Base-by-base conservation (phyloP, 2,329 filamentous ascomycete genomes). In the Fusarium domesticum region DNA sequence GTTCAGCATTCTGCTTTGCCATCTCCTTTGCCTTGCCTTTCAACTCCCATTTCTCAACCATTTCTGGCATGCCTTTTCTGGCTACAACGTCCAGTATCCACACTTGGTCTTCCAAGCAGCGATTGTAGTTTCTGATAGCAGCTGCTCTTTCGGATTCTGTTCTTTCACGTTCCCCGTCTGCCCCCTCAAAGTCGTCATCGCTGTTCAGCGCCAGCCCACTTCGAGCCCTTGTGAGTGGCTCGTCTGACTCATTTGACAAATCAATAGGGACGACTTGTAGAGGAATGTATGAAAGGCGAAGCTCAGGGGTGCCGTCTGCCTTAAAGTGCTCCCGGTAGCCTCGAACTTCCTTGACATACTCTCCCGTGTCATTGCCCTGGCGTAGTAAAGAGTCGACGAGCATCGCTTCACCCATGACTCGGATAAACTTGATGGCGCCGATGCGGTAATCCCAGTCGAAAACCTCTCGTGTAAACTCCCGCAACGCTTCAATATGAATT, bases 391-490 rank as follows among this genome's bases (percentile, higher is more conserved):
- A 82, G 48, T 78, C 80, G 12, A 82, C 74, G 3, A 97, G 71
- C 2, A 97, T 69, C 6, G 85, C 83, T 10, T 89, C 87, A 0
- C 89, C 86, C 10, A 97, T 70, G 19, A 87, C 85, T 12, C 85
- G 80, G 19, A 96, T 83, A 48, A 96, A 87, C 60, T 96, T 95
- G 59, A 86, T 80, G 14, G 91, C 90, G 1, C 91, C 92, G 39
- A 77, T 77, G 19, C 83, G 78, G 56, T 83, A 85, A 5, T 78
- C 81, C 93, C 93, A 98, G 47, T 91, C 89, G 54, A 98, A 95
- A 0, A 84, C 85, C 51, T 95, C 84, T 1, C 78, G 76, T 0
- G 84, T 79, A 62, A 96, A 96, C 12, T 77, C 75, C 28, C 92
- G 79, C 28, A 98, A 67, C 0, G 79, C 81, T 4, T 64, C 57